Percentiles rank a stretch among this genome's conserved stretches.
phyloP scores from a whole-genome alignment of 345 rosid genomes.

The Hibiscus tridactylites region DNA sequence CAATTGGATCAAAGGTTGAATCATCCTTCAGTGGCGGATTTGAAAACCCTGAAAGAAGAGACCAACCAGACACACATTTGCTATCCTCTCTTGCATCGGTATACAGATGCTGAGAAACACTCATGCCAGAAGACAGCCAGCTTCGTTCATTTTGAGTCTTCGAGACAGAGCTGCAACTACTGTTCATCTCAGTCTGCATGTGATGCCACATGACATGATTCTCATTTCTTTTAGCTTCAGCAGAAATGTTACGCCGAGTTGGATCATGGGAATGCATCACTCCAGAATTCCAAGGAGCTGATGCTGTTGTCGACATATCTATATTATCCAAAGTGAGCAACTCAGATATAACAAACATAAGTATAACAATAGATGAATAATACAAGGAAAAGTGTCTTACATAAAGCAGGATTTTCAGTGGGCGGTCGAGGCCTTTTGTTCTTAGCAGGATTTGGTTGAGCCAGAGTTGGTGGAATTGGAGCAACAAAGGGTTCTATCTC shows the following conservation, averaged over 20 bases:
- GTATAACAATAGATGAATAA: neutral
- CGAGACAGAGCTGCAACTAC: conserved; percentile 26
- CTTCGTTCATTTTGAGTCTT: conserved; percentile 37
- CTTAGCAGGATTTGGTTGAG: conserved; percentile 39
- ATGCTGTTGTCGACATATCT: conserved; percentile 41
- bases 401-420: conserved; percentile 36
- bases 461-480: conserved; percentile 33
- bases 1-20: conserved; percentile 25
- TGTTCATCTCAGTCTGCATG: conserved; percentile 33
- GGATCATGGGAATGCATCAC: conserved; percentile 46
- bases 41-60: conserved; percentile 34
- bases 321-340: conserved; percentile 6
- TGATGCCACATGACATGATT: conserved; percentile 38
- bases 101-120: conserved; percentile 35
- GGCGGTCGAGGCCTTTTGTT: conserved; percentile 70
- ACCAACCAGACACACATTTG: conserved; percentile 42
- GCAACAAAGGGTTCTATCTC: conserved; percentile 68
- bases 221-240: conserved; percentile 48
- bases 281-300: conserved; percentile 54
- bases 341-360: conserved; percentile 11
- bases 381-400: conserved; percentile 21
- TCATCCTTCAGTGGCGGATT: conserved; percentile 30
- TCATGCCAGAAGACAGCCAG: conserved; percentile 40
- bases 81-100: conserved; percentile 45
- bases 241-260: conserved; percentile 25